Evolutionary conservation across 106 monocot species (phyloP).

Genomic region (Dendrobium catenatum): DNA sequence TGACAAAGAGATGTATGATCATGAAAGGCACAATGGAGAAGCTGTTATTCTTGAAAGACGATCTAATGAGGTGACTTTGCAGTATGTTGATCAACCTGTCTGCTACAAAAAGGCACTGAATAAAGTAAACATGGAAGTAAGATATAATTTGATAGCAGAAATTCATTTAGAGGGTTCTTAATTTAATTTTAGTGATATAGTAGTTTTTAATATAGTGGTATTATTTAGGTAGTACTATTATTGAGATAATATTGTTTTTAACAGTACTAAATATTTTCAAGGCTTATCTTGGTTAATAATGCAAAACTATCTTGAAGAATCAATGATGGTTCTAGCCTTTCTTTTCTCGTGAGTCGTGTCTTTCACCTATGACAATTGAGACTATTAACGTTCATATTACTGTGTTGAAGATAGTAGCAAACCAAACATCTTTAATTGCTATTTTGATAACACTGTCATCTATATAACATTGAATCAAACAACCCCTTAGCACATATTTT

Average conservation of each 20-base stretch:
- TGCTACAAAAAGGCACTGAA: not conserved
- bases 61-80: slow-evolving; percentile 59
- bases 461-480: not conserved
- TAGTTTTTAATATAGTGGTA: not conserved
- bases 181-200: not conserved
- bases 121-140: not conserved
- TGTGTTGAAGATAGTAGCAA: not conserved
- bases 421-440: not conserved
- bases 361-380: not conserved
- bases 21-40: slow-evolving; percentile 86
- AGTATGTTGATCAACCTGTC: not conserved
- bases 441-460: not conserved
- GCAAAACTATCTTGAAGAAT: not conserved
- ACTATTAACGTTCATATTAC: not conserved
- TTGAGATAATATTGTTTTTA: not conserved
- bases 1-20: slow-evolving; percentile 81
- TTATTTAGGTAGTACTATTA: not conserved
- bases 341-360: not conserved
- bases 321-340: not conserved
- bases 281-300: not conserved
- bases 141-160: not conserved
- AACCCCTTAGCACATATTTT: not conserved
- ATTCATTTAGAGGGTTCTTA: not conserved
- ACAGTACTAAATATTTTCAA: not conserved
- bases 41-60: slow-evolving; percentile 76